A percentile compares a stretch with the other conserved stretches of the same genome.
phyloP scores from a whole-genome alignment of 2,329 filamentous ascomycete species.

The Penicillium psychrosexuale region DNA sequence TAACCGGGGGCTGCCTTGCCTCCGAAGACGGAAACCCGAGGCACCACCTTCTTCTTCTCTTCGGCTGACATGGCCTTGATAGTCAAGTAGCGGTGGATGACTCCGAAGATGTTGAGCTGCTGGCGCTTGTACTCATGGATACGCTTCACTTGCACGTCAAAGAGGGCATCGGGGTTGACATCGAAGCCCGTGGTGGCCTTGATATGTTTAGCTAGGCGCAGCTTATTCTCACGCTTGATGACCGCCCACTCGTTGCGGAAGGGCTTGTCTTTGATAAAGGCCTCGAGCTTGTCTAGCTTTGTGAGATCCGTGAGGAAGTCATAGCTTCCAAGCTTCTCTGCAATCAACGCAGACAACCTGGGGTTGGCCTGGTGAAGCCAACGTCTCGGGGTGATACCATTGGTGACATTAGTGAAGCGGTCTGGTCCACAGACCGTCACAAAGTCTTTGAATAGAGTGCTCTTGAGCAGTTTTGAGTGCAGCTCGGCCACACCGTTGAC shows the following conservation, averaged over 20 bases:
- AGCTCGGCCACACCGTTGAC: constrained; percentile 97
- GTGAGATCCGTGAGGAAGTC: constrained; percentile 90
- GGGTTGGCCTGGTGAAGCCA: constrained; percentile 99
- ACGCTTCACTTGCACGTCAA: constrained; percentile 97
- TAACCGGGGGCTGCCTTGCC: constrained; percentile 97
- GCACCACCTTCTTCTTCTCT: constrained; percentile 79
- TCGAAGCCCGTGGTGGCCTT: constrained; percentile 73
- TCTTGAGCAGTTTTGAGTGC: constrained; percentile 96
- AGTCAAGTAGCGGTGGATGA: constrained; percentile 87
- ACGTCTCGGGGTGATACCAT: constrained; percentile 90
- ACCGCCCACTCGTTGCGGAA: constrained; percentile 95
- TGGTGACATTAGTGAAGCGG: constrained; percentile 98
- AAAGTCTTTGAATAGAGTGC: constrained; percentile 99
- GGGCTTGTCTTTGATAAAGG: constrained; percentile 75
- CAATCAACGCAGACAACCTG: constrained; percentile 84
- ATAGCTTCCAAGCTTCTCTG: constrained; percentile 77
- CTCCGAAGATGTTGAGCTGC: constrained; percentile 97
- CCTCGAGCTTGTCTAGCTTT: constrained; percentile 77
- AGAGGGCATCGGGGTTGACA: constrained; percentile 83
- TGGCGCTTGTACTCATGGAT: constrained; percentile 99
- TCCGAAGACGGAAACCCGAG: constrained; percentile 92
- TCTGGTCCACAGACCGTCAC: constrained; percentile 91
- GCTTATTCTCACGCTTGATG: constrained; percentile 96
- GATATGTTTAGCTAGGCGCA: constrained; percentile 87
- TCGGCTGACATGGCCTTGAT: constrained; percentile 82